Evolutionary conservation across 2,329 filamentous ascomycete species (phyloP), one percentile per base, ranked within the genome.

Genomic region (Epichloe typhina): DNA sequence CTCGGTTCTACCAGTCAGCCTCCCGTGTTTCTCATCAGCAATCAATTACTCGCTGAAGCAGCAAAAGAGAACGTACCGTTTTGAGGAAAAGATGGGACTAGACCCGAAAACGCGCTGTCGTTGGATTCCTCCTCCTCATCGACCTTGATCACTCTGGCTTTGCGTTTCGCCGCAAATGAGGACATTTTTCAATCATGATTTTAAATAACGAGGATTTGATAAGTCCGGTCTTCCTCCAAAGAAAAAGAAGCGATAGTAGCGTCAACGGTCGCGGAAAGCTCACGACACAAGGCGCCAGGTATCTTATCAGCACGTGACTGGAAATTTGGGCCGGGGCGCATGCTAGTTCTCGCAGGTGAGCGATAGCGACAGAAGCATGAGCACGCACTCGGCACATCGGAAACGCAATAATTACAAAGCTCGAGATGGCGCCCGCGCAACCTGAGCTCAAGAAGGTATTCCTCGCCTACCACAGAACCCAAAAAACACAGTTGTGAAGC

Each of bases 381-480:
- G 56, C 46, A 64, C 51, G 54, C 53, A 53, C 41, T 35, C 43
- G 42, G 47, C 26, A 49, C 26, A n/a, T 49, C 38, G 19, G 21
- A 19, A 44, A 40, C 38, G n/a, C 7, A 37, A 52, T n/a, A 31
- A 40, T 44, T 15, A 13, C 7, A 63, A 53, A 59, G 58, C 59
- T 68, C 73, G 86, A 76, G 59, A 98, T 98, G 93, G 88, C 93
- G 73, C 91, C 94, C 83, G 90, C 93, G 68, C 93, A 97, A 73
- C 93, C 93, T 62, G 94, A 98, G 75, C 81, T 98, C 56, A 98
- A 97, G 74, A 98, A 97, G 83, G 93, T 94, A 72, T 26, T 59
- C 39, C 1, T 5, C 39, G 0, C 21, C 19, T 21, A n/a, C 7
- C 4, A n/a, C 19, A 46, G 5, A 8, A 38, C 2, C n/a, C 13